Base-by-base conservation (phyloP, 2,329 filamentous ascomycete species). In the Septoria linicola region DNA sequence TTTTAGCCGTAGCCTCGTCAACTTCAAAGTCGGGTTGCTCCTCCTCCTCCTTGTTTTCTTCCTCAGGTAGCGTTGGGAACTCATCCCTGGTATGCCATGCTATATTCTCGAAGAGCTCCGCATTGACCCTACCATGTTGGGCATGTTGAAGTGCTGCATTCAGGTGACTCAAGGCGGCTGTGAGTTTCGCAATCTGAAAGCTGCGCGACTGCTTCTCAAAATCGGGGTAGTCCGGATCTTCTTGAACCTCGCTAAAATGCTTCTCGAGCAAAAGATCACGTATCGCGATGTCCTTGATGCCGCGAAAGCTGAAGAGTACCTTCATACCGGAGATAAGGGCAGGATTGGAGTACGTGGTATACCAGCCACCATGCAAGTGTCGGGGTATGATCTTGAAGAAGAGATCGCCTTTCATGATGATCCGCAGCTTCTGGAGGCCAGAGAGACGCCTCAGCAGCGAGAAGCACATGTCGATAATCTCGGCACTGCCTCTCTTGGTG, bases 61-160 rank as follows among this genome's bases (percentile, higher is more conserved):
- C 49, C 7, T 48, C 41, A 20, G 54, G 32, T 1, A 59, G 32
- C 23, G 30, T 16, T 10, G 61, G 61, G 31, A 59, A 63, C 1
- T 43, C 41, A 11, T 62, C 54, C 40, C 44, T 20, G 3, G 34
- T 44, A n/a, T 62, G 61, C 61, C 61, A 62, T 25, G 44, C 14
- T 8, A 59, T 56, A 40, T 62, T 39, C 11, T 57, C 23, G 3
- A 63, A 34, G 17, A 61, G 32, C 43, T 52, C 43, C 2, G 17
- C n/a, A 30, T 59, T 57, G 8, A 64, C 44, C 4, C 49, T 55
- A 2, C 61, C 61, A 2, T 31, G 8, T 37, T 63, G 61, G n/a
- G 60, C 60, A 11, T 54, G 35, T 8, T 19, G 17, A 17, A 64
- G 35, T 2, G 60, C 60, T 19, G 31, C 30, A 37, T 64, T 64